Conservation (phyloP, 768 basidiomycete species). For the Mycena galericulata region DNA sequence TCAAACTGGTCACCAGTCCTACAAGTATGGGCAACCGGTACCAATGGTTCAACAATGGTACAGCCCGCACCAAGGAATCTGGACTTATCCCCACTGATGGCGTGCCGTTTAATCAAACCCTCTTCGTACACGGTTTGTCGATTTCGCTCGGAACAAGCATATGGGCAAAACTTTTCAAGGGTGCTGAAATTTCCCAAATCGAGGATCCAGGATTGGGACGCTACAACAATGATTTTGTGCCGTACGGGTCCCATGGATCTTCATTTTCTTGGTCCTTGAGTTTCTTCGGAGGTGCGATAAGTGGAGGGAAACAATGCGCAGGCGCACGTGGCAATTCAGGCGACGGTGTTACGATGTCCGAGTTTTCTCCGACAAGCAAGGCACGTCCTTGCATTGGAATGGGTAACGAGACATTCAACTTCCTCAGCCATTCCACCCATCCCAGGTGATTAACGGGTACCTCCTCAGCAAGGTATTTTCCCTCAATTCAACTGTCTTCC, state of each 20-base stretch:
- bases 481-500: not conserved
- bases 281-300: not conserved
- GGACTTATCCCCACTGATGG: not conserved
- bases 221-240: not conserved
- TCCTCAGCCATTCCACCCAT: slow-evolving; percentile 9
- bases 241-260: slow-evolving; percentile 1
- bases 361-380: not conserved
- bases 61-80: not conserved
- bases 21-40: not conserved
- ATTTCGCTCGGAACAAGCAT: not conserved
- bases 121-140: slow-evolving; percentile 15
- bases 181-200: slow-evolving; percentile 1
- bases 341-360: not conserved
- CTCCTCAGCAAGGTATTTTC: slow-evolving; percentile 13
- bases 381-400: not conserved
- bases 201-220: not conserved
- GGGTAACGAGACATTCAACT: not conserved
- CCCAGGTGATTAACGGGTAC: slow-evolving; percentile 7
- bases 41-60: not conserved
- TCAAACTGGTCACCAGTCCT: not conserved
- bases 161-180: slow-evolving; percentile 15
- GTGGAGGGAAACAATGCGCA: not conserved
- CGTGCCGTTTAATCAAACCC: slow-evolving; percentile 10
- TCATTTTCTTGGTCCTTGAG: slow-evolving; percentile 6
- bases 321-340: not conserved